These are phyloP conservation scores for Gnomoniopsis smithogilvyi DNA, from an alignment of 2,329 filamentous ascomycete species.

Conservation along the genomic window DNA sequence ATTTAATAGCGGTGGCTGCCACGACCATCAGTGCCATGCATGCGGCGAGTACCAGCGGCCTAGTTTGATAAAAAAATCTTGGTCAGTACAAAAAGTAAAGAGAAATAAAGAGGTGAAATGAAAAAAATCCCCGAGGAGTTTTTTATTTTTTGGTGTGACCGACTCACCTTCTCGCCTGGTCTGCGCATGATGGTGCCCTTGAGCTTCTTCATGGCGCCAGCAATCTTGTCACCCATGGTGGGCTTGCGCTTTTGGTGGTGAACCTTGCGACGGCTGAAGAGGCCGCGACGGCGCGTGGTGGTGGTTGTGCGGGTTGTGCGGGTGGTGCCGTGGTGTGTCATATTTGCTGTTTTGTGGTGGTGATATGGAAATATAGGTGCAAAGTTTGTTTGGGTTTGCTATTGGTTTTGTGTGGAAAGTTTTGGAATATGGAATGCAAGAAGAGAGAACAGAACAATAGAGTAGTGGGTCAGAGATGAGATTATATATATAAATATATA, in stretches of 20 bases:
- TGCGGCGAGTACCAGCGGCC: conserved; percentile 71
- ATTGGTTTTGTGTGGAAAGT: neutral
- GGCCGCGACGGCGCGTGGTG: conserved; percentile 26
- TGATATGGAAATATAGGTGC: neutral
- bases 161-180: conserved; percentile 65
- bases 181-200: conserved; percentile 66
- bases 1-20: conserved; percentile 39
- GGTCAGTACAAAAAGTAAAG: conserved; percentile 2
- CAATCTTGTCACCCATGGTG: conserved; percentile 73
- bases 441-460: neutral
- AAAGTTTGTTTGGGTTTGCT: neutral
- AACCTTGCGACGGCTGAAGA: conserved; percentile 19
- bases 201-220: conserved; percentile 70
- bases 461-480: neutral
- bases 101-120: conserved; percentile 4
- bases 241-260: conserved; percentile 67
- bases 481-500: neutral
- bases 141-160: no score
- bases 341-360: conserved; percentile 1
- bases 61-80: conserved; percentile 26
- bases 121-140: no score
- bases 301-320: conserved; percentile 19
- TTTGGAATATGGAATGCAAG: no score
- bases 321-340: conserved; percentile 22
- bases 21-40: conserved; percentile 71